Percentiles rank a stretch among this genome's conserved stretches.
phyloP scores from a whole-genome alignment of 352 stramenopile species.

The Globisporangium rhizosaccharum region DNA sequence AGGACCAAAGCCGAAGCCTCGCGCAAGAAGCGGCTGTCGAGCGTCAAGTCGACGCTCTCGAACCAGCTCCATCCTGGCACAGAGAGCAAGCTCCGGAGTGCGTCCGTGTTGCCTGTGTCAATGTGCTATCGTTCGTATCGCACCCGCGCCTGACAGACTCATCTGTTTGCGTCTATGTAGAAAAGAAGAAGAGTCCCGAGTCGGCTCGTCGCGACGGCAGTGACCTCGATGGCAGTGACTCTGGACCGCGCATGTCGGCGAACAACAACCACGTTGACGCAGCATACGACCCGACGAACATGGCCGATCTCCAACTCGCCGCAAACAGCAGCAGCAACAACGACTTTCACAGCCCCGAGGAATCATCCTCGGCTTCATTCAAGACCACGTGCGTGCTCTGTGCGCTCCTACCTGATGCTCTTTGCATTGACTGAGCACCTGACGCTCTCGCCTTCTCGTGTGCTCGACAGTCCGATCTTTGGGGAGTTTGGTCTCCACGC shows the following conservation, averaged over 20 bases:
- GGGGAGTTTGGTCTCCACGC: slow-evolving; percentile 53
- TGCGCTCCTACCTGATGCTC: not conserved
- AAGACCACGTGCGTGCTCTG: slow-evolving; percentile 3
- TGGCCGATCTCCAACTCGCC: not conserved
- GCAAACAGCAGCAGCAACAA: slow-evolving; percentile 1
- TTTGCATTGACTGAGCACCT: not conserved
- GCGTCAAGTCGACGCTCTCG: slow-evolving; percentile 67
- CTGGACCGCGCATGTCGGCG: not conserved
- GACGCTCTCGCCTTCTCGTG: not conserved
- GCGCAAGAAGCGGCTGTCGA: slow-evolving; percentile 64
- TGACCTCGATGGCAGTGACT: slow-evolving; percentile 9
- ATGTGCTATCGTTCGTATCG: not conserved
- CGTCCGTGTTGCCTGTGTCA: slow-evolving; percentile 8
- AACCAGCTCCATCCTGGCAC: slow-evolving; percentile 63
- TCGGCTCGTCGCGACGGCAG: slow-evolving; percentile 18
- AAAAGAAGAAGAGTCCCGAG: slow-evolving; percentile 31
- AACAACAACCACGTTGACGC: slow-evolving; percentile 21
- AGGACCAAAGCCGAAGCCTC: slow-evolving; percentile 70
- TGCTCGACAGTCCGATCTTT: slow-evolving; percentile 36
- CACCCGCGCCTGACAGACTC: not conserved
- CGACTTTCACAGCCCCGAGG: slow-evolving; percentile 8
- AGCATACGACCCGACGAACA: slow-evolving; percentile 7
- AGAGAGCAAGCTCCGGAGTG: slow-evolving; percentile 69
- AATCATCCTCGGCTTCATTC: not conserved
- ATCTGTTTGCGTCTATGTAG: slow-evolving; percentile 11